A percentile compares a stretch with the other conserved stretches of the same genome.
phyloP scores from a whole-genome alignment of 345 rosid genomes.

The Passiflora organensis region DNA sequence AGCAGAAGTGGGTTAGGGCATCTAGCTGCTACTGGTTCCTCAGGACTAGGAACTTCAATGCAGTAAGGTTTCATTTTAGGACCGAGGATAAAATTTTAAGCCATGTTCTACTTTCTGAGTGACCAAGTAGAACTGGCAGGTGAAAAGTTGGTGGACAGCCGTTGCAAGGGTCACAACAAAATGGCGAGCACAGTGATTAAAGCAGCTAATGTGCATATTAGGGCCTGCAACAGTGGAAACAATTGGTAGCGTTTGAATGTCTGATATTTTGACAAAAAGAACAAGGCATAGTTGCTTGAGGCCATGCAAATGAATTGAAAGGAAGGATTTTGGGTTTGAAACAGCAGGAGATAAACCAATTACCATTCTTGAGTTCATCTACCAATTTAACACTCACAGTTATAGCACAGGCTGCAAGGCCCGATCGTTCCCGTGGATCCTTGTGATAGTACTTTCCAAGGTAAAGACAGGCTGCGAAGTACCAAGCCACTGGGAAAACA shows the following conservation, averaged over 20 bases:
- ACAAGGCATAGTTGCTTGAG: too few species aligned
- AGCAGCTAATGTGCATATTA: conserved; percentile 53
- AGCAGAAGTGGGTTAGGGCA: too few species aligned
- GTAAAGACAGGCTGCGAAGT: conserved; percentile 69
- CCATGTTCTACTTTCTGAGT: too few species aligned
- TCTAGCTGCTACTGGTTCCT: too few species aligned
- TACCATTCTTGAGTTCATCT: neutral
- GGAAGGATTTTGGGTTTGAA: too few species aligned
- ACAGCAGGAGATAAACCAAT: too few species aligned
- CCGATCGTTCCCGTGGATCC: conserved; percentile 94
- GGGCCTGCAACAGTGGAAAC: conserved; percentile 56
- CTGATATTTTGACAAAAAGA: neutral
- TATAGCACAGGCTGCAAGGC: conserved; percentile 89
- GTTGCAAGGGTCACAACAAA: conserved; percentile 32
- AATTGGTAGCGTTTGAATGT: neutral
- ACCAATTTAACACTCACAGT: conserved; percentile 51
- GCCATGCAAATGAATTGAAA: too few species aligned
- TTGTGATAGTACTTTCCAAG: conserved; percentile 70
- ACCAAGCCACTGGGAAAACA: conserved; percentile 73
- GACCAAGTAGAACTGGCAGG: too few species aligned
- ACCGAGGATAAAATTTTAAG: too few species aligned
- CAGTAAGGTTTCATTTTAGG: too few species aligned
- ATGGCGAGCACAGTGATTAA: conserved; percentile 41
- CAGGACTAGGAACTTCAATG: too few species aligned
- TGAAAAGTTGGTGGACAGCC: neutral